These are phyloP conservation scores for Aspergillus campestris DNA, from an alignment of 495 filamentous ascomycete genomes.

Conservation along the genomic window DNA sequence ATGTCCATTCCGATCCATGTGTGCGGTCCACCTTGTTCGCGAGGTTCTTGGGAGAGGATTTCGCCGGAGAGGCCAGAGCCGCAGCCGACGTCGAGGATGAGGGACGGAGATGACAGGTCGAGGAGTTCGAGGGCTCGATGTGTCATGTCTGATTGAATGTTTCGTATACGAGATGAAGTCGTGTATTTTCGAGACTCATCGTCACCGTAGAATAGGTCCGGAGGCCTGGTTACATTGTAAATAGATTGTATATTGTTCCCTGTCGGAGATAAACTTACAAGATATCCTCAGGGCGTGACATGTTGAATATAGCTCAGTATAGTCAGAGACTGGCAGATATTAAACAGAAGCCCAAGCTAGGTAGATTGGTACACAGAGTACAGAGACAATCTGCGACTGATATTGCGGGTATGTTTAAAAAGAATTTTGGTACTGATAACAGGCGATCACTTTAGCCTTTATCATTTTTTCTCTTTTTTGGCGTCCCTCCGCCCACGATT, in stretches of 20 bases:
- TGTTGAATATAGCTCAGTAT: slow-evolving; percentile 33
- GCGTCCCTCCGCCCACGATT: slow-evolving; percentile 8
- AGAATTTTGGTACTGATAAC: too few relatives aligned
- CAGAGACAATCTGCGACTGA: too few relatives aligned
- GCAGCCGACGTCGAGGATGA: slow-evolving; percentile 93
- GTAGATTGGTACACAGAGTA: too few relatives aligned
- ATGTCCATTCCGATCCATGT: slow-evolving; percentile 95
- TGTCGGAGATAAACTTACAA: slow-evolving; percentile 48
- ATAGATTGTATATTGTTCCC: not conserved
- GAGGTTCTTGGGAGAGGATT: slow-evolving; percentile 62
- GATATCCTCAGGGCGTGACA: slow-evolving; percentile 94
- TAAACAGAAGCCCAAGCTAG: not conserved
- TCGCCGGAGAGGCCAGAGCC: slow-evolving; percentile 92
- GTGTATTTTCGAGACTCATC: slow-evolving; percentile 93
- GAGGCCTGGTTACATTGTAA: slow-evolving; percentile 47
- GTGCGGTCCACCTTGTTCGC: slow-evolving; percentile 73
- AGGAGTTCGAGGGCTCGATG: slow-evolving; percentile 86
- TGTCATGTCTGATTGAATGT: slow-evolving; percentile 92
- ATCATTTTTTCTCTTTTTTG: slow-evolving; percentile 1
- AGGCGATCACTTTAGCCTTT: not conserved
- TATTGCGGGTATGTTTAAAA: too few relatives aligned
- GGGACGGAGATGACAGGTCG: slow-evolving; percentile 64
- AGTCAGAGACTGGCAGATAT: not conserved
- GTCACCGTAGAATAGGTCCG: slow-evolving; percentile 96
- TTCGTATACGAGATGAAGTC: slow-evolving; percentile 89